These are phyloP conservation scores for Podila epicladia DNA, from an alignment of 192 early-diverging fungal genomes.

Conservation along the genomic window DNA sequence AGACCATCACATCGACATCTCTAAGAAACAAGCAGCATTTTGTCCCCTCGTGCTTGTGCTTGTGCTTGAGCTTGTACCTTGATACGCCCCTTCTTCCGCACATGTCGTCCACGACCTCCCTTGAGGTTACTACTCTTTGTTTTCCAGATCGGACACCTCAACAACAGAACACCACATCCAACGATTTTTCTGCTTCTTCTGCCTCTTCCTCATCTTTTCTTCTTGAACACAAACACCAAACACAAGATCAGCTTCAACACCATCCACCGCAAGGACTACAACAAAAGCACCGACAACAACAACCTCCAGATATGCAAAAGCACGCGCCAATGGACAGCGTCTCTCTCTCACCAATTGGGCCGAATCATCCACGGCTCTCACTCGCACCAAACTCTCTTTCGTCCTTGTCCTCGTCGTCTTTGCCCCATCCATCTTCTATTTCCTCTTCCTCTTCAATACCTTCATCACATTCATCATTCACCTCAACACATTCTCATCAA, in stretches of 20 bases:
- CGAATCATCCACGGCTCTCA: not conserved
- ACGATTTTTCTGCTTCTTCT: not conserved
- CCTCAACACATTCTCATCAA: not conserved
- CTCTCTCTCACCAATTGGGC: not conserved
- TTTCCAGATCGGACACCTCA: too few species aligned
- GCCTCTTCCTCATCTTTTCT: not conserved
- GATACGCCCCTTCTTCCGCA: too few species aligned
- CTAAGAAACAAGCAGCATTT: too few species aligned
- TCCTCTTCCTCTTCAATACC: not conserved
- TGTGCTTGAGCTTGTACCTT: too few species aligned
- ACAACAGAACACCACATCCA: too few species aligned
- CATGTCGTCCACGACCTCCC: too few species aligned
- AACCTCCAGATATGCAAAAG: not conserved
- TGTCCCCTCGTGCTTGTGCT: too few species aligned
- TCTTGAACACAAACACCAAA: not conserved
- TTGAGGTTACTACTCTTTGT: too few species aligned
- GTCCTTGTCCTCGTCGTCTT: not conserved
- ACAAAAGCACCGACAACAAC: conserved; percentile 4
- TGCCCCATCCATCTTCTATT: not conserved
- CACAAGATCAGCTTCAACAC: not conserved
- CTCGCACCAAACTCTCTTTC: not conserved
- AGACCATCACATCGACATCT: too few species aligned
- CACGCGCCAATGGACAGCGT: not conserved
- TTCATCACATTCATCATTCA: not conserved
- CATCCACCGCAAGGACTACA: not conserved